Percentiles rank a stretch among this genome's conserved stretches.
These are phyloP conservation scores for Termitomyces sp. DNA, from an alignment of 768 basidiomycete species.

Conservation along the genomic window DNA sequence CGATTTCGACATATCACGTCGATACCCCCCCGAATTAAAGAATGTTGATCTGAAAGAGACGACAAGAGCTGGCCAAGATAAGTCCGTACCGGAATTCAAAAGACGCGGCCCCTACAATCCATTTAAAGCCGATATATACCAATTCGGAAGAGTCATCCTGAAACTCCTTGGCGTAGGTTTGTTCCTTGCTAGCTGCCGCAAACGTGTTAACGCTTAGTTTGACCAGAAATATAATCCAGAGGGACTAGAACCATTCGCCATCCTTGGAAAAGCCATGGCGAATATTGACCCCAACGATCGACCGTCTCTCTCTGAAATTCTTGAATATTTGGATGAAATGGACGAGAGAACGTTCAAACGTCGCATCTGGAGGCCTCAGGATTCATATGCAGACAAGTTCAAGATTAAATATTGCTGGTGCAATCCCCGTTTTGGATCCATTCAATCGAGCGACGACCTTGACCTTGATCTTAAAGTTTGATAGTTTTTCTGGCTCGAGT, in stretches of 20 bases:
- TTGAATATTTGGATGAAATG: neutral
- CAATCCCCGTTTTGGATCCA: neutral
- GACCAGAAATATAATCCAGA: neutral
- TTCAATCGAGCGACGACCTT: too few species aligned
- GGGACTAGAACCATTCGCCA: neutral
- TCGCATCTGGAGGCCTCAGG: conserved; percentile 3
- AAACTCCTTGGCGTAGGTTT: neutral
- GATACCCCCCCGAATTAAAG: neutral
- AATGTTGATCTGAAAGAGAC: neutral
- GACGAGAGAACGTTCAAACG: neutral
- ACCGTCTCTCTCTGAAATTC: neutral
- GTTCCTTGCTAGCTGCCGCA: neutral
- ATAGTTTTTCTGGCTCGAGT: neutral
- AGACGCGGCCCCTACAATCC: neutral
- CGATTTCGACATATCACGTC: conserved; percentile 1
- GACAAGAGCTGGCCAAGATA: conserved; percentile 6
- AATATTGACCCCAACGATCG: neutral
- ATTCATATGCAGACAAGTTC: neutral
- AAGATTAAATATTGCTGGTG: neutral
- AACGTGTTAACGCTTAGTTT: too few species aligned
- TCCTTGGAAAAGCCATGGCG: neutral
- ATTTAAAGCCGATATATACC: neutral
- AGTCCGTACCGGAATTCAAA: neutral
- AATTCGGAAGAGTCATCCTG: conserved; percentile 1
- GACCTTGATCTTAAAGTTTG: neutral